A percentile compares a stretch with the other conserved stretches of the same genome.
These are phyloP conservation scores for Septoria linicola DNA, from an alignment of 2,329 filamentous ascomycete genomes.

Conservation along the genomic window DNA sequence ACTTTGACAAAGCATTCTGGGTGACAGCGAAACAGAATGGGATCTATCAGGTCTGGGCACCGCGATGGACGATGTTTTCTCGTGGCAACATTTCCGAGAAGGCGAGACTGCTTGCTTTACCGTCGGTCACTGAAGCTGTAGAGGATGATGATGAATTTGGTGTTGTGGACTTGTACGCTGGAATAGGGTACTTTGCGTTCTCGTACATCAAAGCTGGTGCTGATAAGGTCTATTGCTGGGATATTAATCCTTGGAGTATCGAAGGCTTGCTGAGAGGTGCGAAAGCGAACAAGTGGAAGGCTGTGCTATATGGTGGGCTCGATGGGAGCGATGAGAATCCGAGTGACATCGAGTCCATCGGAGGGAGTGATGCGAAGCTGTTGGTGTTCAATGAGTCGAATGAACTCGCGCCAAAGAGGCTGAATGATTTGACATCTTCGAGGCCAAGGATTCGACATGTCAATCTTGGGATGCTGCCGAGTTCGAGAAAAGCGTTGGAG, in stretches of 20 bases:
- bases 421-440: constrained; percentile 18
- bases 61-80: constrained; percentile 90
- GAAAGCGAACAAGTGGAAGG: constrained; percentile 42
- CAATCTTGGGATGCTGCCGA: constrained; percentile 59
- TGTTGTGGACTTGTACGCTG: constrained; percentile 79
- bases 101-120: constrained; percentile 62
- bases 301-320: not conserved
- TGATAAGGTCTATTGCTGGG: constrained; percentile 74
- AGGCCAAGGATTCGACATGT: constrained; percentile 53
- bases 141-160: constrained; percentile 35
- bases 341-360: constrained; percentile 14
- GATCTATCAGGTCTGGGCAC: constrained; percentile 82
- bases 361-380: constrained; percentile 29
- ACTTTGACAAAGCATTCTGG: constrained; percentile 74
- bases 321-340: constrained; percentile 4
- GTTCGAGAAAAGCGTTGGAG: constrained; percentile 51
- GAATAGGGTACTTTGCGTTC: constrained; percentile 92
- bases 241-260: constrained; percentile 66
- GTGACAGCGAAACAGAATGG: constrained; percentile 70
- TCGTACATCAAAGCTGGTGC: constrained; percentile 73
- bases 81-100: constrained; percentile 90
- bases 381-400: constrained; percentile 46
- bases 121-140: constrained; percentile 34
- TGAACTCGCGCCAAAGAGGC: constrained; percentile 34
- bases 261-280: constrained; percentile 47